phyloP scores from a whole-genome alignment of 768 basidiomycete genomes.

The Ramaria sp. region DNA sequence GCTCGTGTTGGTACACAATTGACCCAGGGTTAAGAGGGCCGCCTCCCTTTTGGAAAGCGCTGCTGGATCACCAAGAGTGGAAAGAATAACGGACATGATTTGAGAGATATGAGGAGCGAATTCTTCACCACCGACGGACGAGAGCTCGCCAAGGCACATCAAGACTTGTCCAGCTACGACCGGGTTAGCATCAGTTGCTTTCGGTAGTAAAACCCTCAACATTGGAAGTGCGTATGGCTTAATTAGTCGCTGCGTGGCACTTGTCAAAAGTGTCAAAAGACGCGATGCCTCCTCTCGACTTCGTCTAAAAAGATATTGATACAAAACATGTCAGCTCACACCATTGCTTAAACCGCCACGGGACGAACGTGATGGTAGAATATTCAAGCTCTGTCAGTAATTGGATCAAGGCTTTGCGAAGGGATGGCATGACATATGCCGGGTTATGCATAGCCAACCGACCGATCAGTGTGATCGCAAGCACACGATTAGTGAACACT shows the following conservation, averaged over 20 bases:
- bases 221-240: conserved; percentile 94
- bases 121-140: conserved; percentile 90
- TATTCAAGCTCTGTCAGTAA: conserved; percentile 95
- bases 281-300: conserved; percentile 89
- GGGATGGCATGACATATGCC: conserved; percentile 96
- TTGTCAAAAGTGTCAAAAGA: conserved; percentile 78
- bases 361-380: conserved; percentile 71
- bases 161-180: conserved; percentile 87
- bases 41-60: conserved; percentile 78
- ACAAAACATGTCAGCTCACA: no score
- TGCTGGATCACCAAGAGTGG: conserved; percentile 82
- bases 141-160: conserved; percentile 89
- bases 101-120: conserved; percentile 72
- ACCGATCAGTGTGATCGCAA: conserved; percentile 87
- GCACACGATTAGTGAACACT: conserved; percentile 83
- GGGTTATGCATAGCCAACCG: conserved; percentile 92
- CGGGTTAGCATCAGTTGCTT: conserved; percentile 77
- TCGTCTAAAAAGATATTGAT: conserved; percentile 36
- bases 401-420: conserved; percentile 92
- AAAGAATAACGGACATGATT: conserved; percentile 84
- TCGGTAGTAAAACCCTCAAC: conserved; percentile 82
- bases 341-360: background rate
- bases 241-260: conserved; percentile 86
- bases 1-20: conserved; percentile 90
- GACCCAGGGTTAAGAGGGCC: conserved; percentile 87